A percentile compares a stretch with the other conserved stretches of the same genome.
Evolutionary conservation across 805 yeast genomes (phyloP).

Genomic region (Myxozyma monticola): DNA sequence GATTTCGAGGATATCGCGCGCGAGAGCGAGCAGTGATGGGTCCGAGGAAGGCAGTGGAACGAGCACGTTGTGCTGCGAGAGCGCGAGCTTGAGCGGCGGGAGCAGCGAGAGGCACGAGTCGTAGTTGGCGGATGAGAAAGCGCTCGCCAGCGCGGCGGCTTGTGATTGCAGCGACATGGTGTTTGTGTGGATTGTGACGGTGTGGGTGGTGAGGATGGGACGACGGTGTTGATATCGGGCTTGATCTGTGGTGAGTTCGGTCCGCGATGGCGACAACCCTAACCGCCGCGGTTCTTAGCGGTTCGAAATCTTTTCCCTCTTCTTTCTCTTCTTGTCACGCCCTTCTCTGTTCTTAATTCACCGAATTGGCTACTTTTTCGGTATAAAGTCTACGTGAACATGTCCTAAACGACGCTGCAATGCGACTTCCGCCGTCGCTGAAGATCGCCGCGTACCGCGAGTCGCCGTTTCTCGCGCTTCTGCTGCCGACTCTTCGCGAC

Average conservation of each 20-base stretch:
- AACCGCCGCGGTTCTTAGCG: neutral
- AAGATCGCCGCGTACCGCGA: slow-evolving; percentile 22
- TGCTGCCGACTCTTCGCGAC: slow-evolving; percentile 30
- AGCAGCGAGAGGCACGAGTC: slow-evolving; percentile 59
- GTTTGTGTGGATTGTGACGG: neutral
- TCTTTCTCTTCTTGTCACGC: neutral
- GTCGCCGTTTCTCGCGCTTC: slow-evolving; percentile 29
- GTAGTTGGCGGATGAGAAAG: slow-evolving; percentile 65
- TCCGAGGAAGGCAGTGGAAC: slow-evolving; percentile 56
- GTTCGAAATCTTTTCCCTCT: neutral
- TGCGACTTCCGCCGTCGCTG: slow-evolving; percentile 30
- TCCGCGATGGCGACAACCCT: neutral
- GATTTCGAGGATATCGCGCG: slow-evolving; percentile 81
- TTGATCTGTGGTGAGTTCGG: neutral
- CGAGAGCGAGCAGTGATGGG: slow-evolving; percentile 63
- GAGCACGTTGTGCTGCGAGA: slow-evolving; percentile 73
- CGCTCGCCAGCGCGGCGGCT: slow-evolving; percentile 55
- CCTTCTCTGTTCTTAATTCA: neutral
- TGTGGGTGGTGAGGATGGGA: neutral
- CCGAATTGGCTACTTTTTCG: too few species aligned
- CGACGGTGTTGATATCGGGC: neutral
- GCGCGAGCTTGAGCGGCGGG: slow-evolving; percentile 72
- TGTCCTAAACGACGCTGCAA: slow-evolving; percentile 4
- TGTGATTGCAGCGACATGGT: slow-evolving; percentile 4
- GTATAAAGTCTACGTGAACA: too few species aligned